Conservation (phyloP, 495 filamentous ascomycete genomes). For the Xylaria palmicola region DNA sequence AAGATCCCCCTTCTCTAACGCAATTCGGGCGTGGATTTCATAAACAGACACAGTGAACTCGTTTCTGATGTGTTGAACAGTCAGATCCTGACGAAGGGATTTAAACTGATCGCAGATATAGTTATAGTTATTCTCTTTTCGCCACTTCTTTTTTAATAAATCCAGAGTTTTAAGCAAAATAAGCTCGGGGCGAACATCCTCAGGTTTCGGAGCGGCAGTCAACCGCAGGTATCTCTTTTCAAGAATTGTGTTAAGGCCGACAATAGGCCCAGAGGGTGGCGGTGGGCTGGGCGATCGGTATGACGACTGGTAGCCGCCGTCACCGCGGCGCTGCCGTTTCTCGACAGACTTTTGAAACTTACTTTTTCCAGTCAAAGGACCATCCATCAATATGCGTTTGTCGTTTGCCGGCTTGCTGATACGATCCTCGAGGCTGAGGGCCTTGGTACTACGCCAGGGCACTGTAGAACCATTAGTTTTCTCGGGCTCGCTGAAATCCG, state of each 20-base stretch:
- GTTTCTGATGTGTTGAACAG: conserved; percentile 93
- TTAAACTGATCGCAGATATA: conserved; percentile 99
- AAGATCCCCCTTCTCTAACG: conserved; percentile 96
- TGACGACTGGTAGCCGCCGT: conserved; percentile 61
- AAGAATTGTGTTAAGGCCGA: conserved; percentile 78
- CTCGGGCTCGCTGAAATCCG: conserved; percentile 53
- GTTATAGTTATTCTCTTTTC: conserved; percentile 84
- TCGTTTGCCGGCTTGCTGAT: conserved; percentile 58
- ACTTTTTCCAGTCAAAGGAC: conserved; percentile 59
- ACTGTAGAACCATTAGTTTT: conserved; percentile 40
- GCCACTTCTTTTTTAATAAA: conserved; percentile 91
- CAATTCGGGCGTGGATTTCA: conserved; percentile 96
- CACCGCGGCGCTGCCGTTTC: conserved; percentile 85
- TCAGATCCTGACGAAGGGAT: conserved; percentile 95
- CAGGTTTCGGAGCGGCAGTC: conserved; percentile 82
- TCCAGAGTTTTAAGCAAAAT: conserved; percentile 83
- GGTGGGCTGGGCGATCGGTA: conserved; percentile 62
- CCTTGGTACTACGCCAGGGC: conserved; percentile 74
- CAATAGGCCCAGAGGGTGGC: conserved; percentile 70
- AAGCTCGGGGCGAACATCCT: conserved; percentile 79
- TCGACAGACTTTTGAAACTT: conserved; percentile 87
- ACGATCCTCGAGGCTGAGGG: conserved; percentile 70
- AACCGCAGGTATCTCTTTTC: conserved; percentile 95
- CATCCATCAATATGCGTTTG: conserved; percentile 55
- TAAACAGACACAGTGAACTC: conserved; percentile 95